Evolutionary conservation across 2,329 filamentous ascomycete genomes (phyloP), one percentile per base, ranked within the genome.

Genomic region (Pseudodiploospora longispora): DNA sequence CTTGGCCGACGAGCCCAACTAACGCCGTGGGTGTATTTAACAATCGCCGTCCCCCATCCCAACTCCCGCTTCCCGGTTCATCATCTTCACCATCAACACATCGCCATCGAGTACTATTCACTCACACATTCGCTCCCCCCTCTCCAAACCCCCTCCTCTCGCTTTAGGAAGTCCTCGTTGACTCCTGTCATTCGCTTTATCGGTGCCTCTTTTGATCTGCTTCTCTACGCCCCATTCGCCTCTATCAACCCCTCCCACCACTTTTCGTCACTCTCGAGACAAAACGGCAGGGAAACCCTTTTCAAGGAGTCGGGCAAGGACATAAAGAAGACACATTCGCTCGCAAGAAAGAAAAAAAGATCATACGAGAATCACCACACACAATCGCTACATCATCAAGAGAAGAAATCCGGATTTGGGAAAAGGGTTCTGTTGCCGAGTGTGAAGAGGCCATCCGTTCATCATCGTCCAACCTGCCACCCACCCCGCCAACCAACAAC

Each of bases 101-200:
- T 51, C 47, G 47, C 50, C 54, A 52, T 53, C 44, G 49, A 47
- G 53, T 48, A 51, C 52, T 19, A 45, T 47, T 51, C 51, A 50
- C 49, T 49, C 52, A 55, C 55, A 75, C 72, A 64, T 66, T 75
- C 72, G 71, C 72, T 48, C 38, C 27, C 43, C 36, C 33, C 30
- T 74, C 70, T 67, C 61, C 59, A 60, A 61, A 59, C 56, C 62
- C 63, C 57, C 56, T 56, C 55, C 62, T 61, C 55, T 54, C 53
- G 54, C 59, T 60, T 63, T 75, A 79, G 79, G 79, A 82, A 82
- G 78, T 80, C 79, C 80, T 83, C 79, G 79, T 74, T 69, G 80
- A 73, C 79, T 83, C 80, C 79, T 81, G 78, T 82, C 80, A 80
- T 78, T 83, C 80, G 80, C 80, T 83, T 81, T 69, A 66, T 63